Base-by-base conservation (phyloP, 495 filamentous ascomycete species). In the Hypoxylon rickii region DNA sequence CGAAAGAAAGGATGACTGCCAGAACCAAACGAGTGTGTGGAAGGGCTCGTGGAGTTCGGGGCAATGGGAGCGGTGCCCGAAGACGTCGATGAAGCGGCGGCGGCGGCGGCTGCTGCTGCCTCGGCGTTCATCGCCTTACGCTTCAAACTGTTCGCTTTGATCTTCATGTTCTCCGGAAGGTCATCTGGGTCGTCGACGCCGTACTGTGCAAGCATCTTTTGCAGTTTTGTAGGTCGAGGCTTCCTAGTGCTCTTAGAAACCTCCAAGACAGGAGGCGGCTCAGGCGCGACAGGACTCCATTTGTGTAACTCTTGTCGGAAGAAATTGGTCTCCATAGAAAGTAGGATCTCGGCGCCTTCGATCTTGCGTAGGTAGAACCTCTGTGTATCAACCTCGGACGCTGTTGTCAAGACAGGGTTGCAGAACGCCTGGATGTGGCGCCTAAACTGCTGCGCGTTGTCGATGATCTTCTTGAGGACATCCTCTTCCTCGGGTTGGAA, bases 341-440 rank as follows among this genome's bases (percentile, higher is more conserved):
- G 73, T 6, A 99, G 81, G 40, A 99, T 92, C 69, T 99, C 94
- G 10, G 94, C 95, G 7, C 94, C 94, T 74, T 99, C 95, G 34
- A 99, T 94, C 76, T 99, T 99, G 39, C 94, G 89, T 22, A 99
- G 80, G 59, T 96, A 97, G 74, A 99, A 99, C n/a, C 96, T 86
- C 74, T 96, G 86, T 0, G 86, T 90, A 8, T 89, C 86, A 5
- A 90, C 84, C 70, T 99, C 95, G 55, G 92, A 88, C 6, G 86
- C 84, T 1, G 89, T 96, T 8, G 85, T 84, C 63, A 90, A 84
- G 4, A 89, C 77, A 1, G 86, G 86, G 67, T 91, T 95, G 68
- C 92, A 90, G 71, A 89, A 87, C 29, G 80, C 75, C 36, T 83
- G 79, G 34, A 99, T 84, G 66, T 91, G 94, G 45, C 88, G 83